Evolutionary conservation across 2,329 filamentous ascomycete genomes (phyloP).

Genomic region (Aspergillus pseudotamarii): DNA sequence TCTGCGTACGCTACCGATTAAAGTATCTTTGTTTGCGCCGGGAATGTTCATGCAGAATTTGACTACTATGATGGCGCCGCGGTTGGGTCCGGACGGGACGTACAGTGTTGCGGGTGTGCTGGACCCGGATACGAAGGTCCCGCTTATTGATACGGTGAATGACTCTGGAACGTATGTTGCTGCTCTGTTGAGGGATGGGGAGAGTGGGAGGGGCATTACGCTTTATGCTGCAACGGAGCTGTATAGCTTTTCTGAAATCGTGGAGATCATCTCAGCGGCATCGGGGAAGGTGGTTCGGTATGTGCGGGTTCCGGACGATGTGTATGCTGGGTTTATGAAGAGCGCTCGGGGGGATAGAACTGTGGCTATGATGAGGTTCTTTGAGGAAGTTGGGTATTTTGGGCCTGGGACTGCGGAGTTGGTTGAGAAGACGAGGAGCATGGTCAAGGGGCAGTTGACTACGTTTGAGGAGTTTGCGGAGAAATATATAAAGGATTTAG

Average conservation of each 20-base stretch:
- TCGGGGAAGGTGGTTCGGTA: slow-evolving; percentile 43
- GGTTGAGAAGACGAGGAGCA: slow-evolving; percentile 32
- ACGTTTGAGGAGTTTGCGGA: slow-evolving; percentile 40
- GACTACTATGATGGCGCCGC: slow-evolving; percentile 22
- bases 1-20: slow-evolving; percentile 52
- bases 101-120: slow-evolving; percentile 28
- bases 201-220: slow-evolving; percentile 38
- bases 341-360: slow-evolving; percentile 15
- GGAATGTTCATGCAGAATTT: slow-evolving; percentile 61
- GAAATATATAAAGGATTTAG: slow-evolving; percentile 9
- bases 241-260: slow-evolving; percentile 36
- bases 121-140: slow-evolving; percentile 27
- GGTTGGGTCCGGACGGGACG: slow-evolving; percentile 27
- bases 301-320: slow-evolving; percentile 26
- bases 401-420: slow-evolving; percentile 34
- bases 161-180: slow-evolving; percentile 42
- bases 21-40: slow-evolving; percentile 57
- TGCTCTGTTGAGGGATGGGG: slow-evolving; percentile 41
- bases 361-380: slow-evolving; percentile 30
- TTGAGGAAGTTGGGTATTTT: slow-evolving; percentile 41
- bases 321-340: slow-evolving; percentile 26
- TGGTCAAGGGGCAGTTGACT: slow-evolving; percentile 34
- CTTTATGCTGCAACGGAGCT: slow-evolving; percentile 39
- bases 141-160: slow-evolving; percentile 37
- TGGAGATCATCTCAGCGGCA: slow-evolving; percentile 34